Evolutionary conservation across 2,329 filamentous ascomycete species (phyloP).

Genomic region (Penicillium sp.): DNA sequence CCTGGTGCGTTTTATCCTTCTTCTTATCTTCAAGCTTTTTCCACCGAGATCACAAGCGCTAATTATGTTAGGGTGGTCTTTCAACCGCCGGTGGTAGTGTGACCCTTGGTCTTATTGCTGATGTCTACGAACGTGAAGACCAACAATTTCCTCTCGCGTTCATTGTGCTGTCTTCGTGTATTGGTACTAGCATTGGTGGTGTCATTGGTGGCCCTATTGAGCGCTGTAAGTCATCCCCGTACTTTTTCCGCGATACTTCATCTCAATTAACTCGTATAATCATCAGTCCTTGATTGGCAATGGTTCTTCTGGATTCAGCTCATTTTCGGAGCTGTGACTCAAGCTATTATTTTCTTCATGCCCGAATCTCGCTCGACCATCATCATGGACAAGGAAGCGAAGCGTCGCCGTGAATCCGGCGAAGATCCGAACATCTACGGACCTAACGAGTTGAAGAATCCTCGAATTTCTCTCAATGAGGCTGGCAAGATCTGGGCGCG

Average conservation of each 20-base stretch:
- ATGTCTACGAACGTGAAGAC: constrained; percentile 54
- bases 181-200: constrained; percentile 51
- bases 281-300: constrained; percentile 43
- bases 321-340: constrained; percentile 55
- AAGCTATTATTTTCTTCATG: constrained; percentile 47
- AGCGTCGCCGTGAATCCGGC: constrained; percentile 50
- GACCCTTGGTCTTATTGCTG: constrained; percentile 59
- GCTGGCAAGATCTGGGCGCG: constrained; percentile 57
- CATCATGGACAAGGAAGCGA: constrained; percentile 57
- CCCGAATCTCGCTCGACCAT: constrained; percentile 58
- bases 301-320: constrained; percentile 64
- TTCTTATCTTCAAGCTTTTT: neutral
- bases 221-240: constrained; percentile 13
- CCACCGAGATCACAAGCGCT: neutral
- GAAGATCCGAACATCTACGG: constrained; percentile 57
- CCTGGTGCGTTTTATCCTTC: constrained; percentile 37
- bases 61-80: constrained; percentile 44
- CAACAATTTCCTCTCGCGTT: constrained; percentile 58
- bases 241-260: too few relatives aligned
- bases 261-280: neutral
- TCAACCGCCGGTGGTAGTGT: constrained; percentile 60
- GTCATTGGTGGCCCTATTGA: constrained; percentile 52
- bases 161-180: constrained; percentile 54
- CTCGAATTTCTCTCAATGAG: constrained; percentile 49
- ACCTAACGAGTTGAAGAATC: constrained; percentile 59